These are phyloP conservation scores for Inga laurina DNA, from an alignment of 306 rosid species.

Conservation along the genomic window DNA sequence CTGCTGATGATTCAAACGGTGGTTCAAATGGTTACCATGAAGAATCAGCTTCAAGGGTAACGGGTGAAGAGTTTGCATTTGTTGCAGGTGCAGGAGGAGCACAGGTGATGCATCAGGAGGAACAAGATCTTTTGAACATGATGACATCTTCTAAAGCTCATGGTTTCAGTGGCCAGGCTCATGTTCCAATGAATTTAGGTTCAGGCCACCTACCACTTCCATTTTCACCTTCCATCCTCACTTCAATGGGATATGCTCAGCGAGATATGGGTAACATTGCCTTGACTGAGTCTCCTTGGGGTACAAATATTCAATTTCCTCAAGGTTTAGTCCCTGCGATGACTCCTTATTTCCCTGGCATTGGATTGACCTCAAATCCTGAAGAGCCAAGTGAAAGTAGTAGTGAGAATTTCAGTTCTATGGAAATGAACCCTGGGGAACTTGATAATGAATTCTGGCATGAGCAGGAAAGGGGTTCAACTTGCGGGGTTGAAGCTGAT, in stretches of 20 bases:
- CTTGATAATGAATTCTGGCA: slow-evolving; percentile 83
- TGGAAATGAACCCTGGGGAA: slow-evolving; percentile 59
- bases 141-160: slow-evolving; percentile 70
- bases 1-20: slow-evolving; percentile 56
- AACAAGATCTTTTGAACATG: slow-evolving; percentile 88
- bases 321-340: slow-evolving; percentile 76
- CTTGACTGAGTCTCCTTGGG: slow-evolving; percentile 83
- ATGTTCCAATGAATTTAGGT: slow-evolving; percentile 69
- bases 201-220: slow-evolving; percentile 78
- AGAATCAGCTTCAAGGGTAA: slow-evolving; percentile 47
- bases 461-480: slow-evolving; percentile 77
- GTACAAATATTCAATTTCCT: slow-evolving; percentile 71
- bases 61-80: slow-evolving; percentile 67
- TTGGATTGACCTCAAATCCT: slow-evolving; percentile 56
- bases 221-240: slow-evolving; percentile 65
- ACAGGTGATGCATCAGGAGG: slow-evolving; percentile 86
- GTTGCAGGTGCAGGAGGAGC: slow-evolving; percentile 54
- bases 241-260: slow-evolving; percentile 80
- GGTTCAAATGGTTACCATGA: slow-evolving; percentile 55
- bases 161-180: slow-evolving; percentile 72
- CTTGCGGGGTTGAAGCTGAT: slow-evolving; percentile 67
- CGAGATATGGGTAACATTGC: slow-evolving; percentile 79
- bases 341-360: slow-evolving; percentile 75
- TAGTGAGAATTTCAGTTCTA: slow-evolving; percentile 62
- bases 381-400: slow-evolving; percentile 59